These are phyloP conservation scores for Eimeria acervulina DNA, from an alignment of 169 alveolate genomes.

Conservation along the genomic window DNA sequence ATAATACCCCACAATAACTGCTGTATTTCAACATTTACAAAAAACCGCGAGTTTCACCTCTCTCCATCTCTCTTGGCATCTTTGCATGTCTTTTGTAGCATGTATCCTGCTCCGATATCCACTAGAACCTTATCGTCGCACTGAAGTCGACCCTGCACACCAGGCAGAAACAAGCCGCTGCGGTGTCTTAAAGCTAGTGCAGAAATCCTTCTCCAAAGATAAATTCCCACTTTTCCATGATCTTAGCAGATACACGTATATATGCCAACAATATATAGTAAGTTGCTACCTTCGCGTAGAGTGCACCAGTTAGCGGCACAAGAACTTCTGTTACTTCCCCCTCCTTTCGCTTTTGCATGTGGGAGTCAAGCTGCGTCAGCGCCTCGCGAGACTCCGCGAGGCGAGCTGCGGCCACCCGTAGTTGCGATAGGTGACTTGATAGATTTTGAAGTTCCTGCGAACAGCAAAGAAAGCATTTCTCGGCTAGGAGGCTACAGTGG, in stretches of 20 bases:
- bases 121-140: constrained; percentile 79
- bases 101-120: constrained; percentile 80
- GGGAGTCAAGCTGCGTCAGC: constrained; percentile 53
- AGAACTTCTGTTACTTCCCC: constrained; percentile 74
- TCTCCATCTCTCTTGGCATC: constrained; percentile 77
- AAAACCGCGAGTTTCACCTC: constrained; percentile 20
- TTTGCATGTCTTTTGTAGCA: constrained; percentile 71
- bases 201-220: background rate
- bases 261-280: background rate
- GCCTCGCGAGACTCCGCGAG: constrained; percentile 81
- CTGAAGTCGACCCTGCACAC: constrained; percentile 79
- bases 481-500: background rate
- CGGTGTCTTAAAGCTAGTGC: background rate
- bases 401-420: constrained; percentile 78
- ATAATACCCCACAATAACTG: background rate
- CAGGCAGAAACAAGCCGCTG: background rate
- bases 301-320: constrained; percentile 81
- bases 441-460: constrained; percentile 78
- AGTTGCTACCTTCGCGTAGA: constrained; percentile 75
- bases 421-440: constrained; percentile 60
- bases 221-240: background rate
- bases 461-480: background rate
- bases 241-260: background rate
- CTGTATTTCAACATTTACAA: background rate
- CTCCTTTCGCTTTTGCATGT: constrained; percentile 43